phyloP scores from a whole-genome alignment of 176 grass and related monocot genomes.

The Avena sativa region DNA sequence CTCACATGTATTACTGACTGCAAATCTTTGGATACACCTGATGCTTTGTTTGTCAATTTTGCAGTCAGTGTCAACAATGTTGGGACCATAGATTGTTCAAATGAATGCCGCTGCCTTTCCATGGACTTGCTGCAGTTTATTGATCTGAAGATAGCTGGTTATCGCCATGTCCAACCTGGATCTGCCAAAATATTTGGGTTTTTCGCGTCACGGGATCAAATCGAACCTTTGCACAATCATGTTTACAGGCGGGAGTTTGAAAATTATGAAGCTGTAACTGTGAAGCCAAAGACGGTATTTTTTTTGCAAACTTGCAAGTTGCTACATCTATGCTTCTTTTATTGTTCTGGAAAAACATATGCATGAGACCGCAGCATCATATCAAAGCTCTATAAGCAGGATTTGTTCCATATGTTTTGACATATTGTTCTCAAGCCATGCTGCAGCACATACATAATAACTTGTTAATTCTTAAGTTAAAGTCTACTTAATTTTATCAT shows the following conservation, averaged over 20 bases:
- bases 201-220: constrained; percentile 17
- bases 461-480: background rate
- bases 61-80: constrained; percentile 10
- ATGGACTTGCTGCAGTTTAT: constrained; percentile 29
- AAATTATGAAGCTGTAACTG: constrained; percentile 32
- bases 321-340: background rate
- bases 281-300: background rate
- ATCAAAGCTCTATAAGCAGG: background rate
- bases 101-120: background rate
- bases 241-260: constrained; percentile 39
- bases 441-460: background rate
- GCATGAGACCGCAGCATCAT: background rate
- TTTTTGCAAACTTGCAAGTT: background rate
- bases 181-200: constrained; percentile 41
- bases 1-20: background rate
- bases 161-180: constrained; percentile 28
- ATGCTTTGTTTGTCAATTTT: background rate
- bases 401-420: background rate
- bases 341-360: background rate
- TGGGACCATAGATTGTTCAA: constrained; percentile 21
- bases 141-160: constrained; percentile 42
- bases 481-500: background rate
- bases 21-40: background rate
- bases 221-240: constrained; percentile 45
- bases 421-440: background rate